Conservation (phyloP, 306 rosid genomes). For the Ceratonia siliqua region DNA sequence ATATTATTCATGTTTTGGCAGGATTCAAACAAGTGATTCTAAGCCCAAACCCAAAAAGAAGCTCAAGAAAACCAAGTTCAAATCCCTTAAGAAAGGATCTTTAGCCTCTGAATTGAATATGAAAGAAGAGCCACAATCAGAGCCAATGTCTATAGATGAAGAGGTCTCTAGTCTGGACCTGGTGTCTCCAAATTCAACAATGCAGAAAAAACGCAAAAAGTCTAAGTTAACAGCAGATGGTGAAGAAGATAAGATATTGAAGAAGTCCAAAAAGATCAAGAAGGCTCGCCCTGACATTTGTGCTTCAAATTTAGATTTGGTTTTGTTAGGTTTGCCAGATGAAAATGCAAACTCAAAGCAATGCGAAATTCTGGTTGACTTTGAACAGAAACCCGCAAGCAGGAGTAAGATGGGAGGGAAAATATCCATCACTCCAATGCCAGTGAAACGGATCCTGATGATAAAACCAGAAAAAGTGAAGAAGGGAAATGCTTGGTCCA, state of each 20-base stretch:
- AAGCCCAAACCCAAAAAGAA: slow-evolving; percentile 88
- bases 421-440: slow-evolving; percentile 85
- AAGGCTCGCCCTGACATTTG: slow-evolving; percentile 54
- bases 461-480: slow-evolving; percentile 89
- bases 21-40: slow-evolving; percentile 59
- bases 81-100: slow-evolving; percentile 88
- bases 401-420: slow-evolving; percentile 88
- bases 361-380: slow-evolving; percentile 53
- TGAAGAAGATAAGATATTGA: slow-evolving; percentile 58
- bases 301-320: slow-evolving; percentile 63
- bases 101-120: slow-evolving; percentile 67
- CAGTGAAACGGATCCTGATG: slow-evolving; percentile 71
- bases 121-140: slow-evolving; percentile 60
- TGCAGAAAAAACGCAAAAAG: slow-evolving; percentile 77
- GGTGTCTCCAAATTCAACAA: slow-evolving; percentile 54
- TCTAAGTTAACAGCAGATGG: slow-evolving; percentile 46
- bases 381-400: slow-evolving; percentile 67
- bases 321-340: slow-evolving; percentile 54
- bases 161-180: slow-evolving; percentile 51
- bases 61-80: slow-evolving; percentile 86
- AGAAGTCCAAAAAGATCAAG: slow-evolving; percentile 83
- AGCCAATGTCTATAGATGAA: slow-evolving; percentile 70
- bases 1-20: slow-evolving; percentile 35
- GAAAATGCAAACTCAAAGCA: slow-evolving; percentile 58
- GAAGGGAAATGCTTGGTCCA: slow-evolving; percentile 81